phyloP scores from a whole-genome alignment of 257 asterid species.

The Petrea volubilis region DNA sequence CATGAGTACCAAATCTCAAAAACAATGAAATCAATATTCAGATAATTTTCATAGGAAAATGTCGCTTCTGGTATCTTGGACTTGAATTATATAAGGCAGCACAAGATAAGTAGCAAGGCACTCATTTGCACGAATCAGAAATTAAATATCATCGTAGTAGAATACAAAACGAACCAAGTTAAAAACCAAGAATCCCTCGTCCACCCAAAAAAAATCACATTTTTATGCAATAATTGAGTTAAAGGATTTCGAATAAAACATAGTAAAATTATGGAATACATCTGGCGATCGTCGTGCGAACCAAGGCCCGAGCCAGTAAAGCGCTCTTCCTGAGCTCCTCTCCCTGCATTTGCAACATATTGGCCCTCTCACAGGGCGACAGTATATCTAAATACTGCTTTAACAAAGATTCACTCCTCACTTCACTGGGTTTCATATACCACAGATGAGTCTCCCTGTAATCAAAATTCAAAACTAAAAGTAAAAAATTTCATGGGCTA shows the following conservation, averaged over 20 bases:
- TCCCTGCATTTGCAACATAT: constrained; percentile 45
- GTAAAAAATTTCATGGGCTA: neutral
- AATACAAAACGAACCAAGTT: neutral
- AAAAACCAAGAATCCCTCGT: neutral
- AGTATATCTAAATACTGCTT: constrained; percentile 61
- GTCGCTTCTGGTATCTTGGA: neutral
- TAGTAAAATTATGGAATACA: constrained; percentile 43
- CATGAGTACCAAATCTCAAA: constrained; percentile 22
- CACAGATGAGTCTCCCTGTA: constrained; percentile 85
- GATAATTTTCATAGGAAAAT: neutral
- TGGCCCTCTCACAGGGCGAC: constrained; percentile 72
- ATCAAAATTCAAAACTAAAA: neutral
- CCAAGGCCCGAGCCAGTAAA: constrained; percentile 70
- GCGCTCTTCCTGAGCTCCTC: constrained; percentile 71
- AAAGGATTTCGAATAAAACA: neutral
- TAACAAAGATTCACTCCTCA: constrained; percentile 55
- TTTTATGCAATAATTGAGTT: neutral
- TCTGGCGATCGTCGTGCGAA: constrained; percentile 85
- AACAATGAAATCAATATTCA: neutral
- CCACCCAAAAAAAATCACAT: neutral
- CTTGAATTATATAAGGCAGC: neutral
- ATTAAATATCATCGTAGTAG: neutral
- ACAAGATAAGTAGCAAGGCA: neutral
- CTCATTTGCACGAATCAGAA: neutral
- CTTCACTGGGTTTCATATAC: constrained; percentile 75